These are phyloP conservation scores for Suhomyces guaymorum DNA, from an alignment of 1,139 yeast species.

Conservation along the genomic window DNA sequence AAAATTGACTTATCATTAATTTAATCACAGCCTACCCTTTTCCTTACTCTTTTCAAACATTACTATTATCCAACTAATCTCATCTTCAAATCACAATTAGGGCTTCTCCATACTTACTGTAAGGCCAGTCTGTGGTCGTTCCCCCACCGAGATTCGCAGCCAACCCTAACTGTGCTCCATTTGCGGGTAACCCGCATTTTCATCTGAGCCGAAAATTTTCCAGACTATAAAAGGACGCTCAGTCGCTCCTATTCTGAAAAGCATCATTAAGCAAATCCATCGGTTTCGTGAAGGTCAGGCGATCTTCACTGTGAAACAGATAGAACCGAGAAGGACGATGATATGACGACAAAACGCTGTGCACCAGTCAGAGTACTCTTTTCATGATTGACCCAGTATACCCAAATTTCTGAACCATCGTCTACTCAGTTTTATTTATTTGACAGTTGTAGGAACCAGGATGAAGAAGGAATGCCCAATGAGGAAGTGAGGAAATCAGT, in stretches of 20 bases:
- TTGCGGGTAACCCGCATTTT: conserved; percentile 11
- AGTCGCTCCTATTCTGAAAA: too few species aligned
- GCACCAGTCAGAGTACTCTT: conserved; percentile 55
- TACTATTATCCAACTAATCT: too few species aligned
- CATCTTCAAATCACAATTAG: neutral
- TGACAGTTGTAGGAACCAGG: conserved; percentile 3
- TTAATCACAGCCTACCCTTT: too few species aligned
- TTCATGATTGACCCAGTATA: conserved; percentile 50
- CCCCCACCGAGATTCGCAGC: neutral
- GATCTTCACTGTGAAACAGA: conserved; percentile 15
- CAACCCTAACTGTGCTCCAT: conserved; percentile 2
- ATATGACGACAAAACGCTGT: conserved; percentile 52
- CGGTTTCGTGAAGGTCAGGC: conserved; percentile 18
- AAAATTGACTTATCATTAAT: too few species aligned
- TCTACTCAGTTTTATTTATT: conserved; percentile 12
- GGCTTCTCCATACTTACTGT: too few species aligned
- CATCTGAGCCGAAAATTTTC: neutral
- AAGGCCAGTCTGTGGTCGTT: neutral
- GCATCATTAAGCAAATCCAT: too few species aligned
- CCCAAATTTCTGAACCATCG: conserved; percentile 45
- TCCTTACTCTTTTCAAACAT: too few species aligned
- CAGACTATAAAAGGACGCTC: conserved; percentile 11
- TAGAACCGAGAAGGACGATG: conserved; percentile 10
- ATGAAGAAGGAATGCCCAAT: neutral
- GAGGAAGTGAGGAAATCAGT: too few species aligned